Conservation (phyloP, 163 green algal genomes). For the Chloromonas sp. region DNA sequence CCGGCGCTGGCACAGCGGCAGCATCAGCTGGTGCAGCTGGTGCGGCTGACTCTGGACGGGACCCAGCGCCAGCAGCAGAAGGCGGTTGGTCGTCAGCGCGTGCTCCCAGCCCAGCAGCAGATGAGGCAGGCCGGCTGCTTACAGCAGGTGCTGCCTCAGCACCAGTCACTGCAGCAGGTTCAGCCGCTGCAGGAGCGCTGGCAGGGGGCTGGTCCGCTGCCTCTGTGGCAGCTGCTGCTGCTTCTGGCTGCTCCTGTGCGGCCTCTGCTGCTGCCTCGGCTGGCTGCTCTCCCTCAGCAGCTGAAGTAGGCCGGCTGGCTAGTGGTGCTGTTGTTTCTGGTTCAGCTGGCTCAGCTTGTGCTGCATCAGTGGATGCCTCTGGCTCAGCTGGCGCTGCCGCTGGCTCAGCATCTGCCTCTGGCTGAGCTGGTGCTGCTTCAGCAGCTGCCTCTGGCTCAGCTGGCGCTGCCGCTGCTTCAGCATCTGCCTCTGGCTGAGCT, state of each 20-base stretch:
- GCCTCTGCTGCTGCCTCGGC: not conserved
- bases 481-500: not conserved
- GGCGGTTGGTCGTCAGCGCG: not conserved
- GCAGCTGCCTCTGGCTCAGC: not conserved
- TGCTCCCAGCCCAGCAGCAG: not conserved
- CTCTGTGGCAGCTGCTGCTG: not conserved
- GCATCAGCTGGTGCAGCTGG: not conserved
- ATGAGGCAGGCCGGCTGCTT: not conserved
- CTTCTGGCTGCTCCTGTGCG: not conserved
- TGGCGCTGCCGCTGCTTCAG: not conserved
- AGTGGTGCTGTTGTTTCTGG: too few species aligned
- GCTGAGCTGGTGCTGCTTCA: not conserved
- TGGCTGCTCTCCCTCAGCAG: too few species aligned
- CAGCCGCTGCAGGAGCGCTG: not conserved
- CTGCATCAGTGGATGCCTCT: not conserved
- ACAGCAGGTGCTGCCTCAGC: not conserved
- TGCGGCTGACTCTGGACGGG: slow-evolving; percentile 4
- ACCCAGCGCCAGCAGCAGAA: not conserved
- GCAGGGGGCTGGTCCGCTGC: too few species aligned
- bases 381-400: not conserved
- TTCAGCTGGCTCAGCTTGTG: too few species aligned
- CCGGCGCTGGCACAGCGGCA: not conserved
- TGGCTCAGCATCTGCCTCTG: not conserved
- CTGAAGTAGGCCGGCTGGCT: too few species aligned
- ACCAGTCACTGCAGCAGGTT: not conserved